Percentiles rank a stretch among this genome's conserved stretches.
phyloP scores from a whole-genome alignment of 805 yeast species.

The Lipomyces japonicus region DNA sequence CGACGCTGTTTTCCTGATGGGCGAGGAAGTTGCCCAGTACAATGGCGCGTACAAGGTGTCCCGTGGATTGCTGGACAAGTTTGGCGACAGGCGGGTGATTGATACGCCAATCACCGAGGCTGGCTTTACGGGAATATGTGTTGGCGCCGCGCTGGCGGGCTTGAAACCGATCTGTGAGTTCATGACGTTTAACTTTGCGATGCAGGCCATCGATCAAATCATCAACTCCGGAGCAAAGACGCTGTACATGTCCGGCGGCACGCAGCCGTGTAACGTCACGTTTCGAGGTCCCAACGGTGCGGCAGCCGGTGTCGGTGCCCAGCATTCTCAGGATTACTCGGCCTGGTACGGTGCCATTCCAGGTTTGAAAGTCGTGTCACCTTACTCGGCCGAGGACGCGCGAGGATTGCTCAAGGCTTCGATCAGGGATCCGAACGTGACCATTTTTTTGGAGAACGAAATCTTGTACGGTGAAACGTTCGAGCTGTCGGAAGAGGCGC shows the following conservation, averaged over 20 bases:
- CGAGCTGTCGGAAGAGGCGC: conserved; percentile 83
- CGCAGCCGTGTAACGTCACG: conserved; percentile 92
- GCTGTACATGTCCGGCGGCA: conserved; percentile 99
- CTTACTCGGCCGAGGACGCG: conserved; percentile 92
- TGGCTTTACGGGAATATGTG: conserved; percentile 95
- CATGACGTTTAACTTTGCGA: conserved; percentile 99
- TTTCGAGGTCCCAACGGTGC: conserved; percentile 99
- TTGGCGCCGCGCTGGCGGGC: conserved; percentile 95
- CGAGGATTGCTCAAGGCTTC: conserved; percentile 95
- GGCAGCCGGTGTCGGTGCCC: conserved; percentile 99
- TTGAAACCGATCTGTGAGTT: conserved; percentile 96
- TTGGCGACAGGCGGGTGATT: conserved; percentile 87
- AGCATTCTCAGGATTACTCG: conserved; percentile 96
- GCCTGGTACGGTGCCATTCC: conserved; percentile 99
- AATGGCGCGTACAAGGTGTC: conserved; percentile 99
- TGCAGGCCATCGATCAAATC: conserved; percentile 99
- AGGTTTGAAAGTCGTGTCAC: conserved; percentile 94
- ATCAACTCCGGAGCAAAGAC: conserved; percentile 99
- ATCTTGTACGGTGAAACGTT: conserved; percentile 87
- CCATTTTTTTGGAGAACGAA: conserved; percentile 93
- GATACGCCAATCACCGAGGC: conserved; percentile 99
- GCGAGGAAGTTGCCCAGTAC: conserved; percentile 99
- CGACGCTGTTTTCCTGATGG: conserved; percentile 89
- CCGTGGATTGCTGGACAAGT: conserved; percentile 89
- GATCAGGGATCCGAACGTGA: conserved; percentile 98